Evolutionary conservation across 352 stramenopile species (phyloP).

Genomic region (Hyaloperonospora brassicae): DNA sequence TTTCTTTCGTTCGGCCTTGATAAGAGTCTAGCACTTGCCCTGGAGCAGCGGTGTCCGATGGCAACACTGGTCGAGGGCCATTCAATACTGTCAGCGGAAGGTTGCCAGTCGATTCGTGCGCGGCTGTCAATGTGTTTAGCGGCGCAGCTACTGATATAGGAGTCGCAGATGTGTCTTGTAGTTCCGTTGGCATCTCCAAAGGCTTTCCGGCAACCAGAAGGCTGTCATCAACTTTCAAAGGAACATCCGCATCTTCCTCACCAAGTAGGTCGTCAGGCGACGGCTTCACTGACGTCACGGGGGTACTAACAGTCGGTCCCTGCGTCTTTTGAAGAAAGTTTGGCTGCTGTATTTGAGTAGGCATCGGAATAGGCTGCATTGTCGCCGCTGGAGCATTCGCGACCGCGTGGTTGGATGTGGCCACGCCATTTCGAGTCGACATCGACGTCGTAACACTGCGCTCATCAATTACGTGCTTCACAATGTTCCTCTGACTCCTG

Average conservation of each 20-base stretch:
- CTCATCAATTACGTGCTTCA: conserved; percentile 72
- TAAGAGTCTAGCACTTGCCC: conserved; percentile 11
- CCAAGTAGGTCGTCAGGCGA: conserved; percentile 46
- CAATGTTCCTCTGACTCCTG: conserved; percentile 66
- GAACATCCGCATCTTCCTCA: conserved; percentile 40
- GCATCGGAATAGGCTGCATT: conserved; percentile 47
- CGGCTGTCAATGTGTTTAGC: conserved; percentile 17
- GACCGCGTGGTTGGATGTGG: background rate
- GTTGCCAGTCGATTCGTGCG: conserved; percentile 4
- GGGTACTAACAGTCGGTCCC: background rate
- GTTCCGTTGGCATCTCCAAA: conserved; percentile 52
- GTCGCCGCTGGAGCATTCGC: conserved; percentile 9
- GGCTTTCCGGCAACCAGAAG: conserved; percentile 30
- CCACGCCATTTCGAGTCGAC: conserved; percentile 10
- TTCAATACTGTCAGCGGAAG: conserved; percentile 6
- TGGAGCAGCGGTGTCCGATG: conserved; percentile 4
- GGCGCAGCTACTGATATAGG: conserved; percentile 19
- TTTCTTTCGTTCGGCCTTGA: conserved; percentile 4
- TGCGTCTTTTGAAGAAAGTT: conserved; percentile 17
- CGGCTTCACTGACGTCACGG: conserved; percentile 18
- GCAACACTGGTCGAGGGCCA: conserved; percentile 7
- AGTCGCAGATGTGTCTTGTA: conserved; percentile 32
- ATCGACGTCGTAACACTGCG: conserved; percentile 20
- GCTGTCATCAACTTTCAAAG: conserved; percentile 18
- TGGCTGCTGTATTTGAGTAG: conserved; percentile 30